These are phyloP conservation scores for Cryphonectria radicalis DNA, from an alignment of 2,329 filamentous ascomycete genomes.

Conservation along the genomic window DNA sequence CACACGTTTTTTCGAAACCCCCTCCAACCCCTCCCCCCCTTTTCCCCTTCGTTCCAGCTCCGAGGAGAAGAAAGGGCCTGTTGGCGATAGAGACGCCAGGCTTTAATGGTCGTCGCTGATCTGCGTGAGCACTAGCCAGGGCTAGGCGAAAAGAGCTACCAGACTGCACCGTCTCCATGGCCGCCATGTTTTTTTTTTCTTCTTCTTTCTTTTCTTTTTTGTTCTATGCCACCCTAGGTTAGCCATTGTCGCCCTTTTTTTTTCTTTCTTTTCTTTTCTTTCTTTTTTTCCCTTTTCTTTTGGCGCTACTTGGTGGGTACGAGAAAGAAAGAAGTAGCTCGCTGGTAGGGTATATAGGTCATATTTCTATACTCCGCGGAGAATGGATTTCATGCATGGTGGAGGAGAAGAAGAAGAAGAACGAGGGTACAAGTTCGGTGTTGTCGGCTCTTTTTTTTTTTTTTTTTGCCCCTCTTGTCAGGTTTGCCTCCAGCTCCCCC, in stretches of 20 bases:
- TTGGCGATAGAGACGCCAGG: background rate
- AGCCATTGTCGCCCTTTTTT: background rate
- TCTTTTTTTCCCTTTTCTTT: no score
- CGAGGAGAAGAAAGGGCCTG: background rate
- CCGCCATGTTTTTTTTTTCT: background rate
- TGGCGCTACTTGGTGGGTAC: background rate
- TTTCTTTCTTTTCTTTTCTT: background rate
- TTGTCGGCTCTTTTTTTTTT: no score
- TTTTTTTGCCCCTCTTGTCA: background rate
- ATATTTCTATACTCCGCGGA: background rate
- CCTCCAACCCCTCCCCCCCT: background rate
- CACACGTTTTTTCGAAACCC: constrained; percentile 17
- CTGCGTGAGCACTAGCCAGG: constrained; percentile 1
- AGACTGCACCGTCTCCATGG: background rate
- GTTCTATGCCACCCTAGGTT: background rate
- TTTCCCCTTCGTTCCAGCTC: constrained; percentile 4
- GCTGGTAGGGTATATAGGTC: no score
- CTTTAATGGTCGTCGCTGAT: background rate
- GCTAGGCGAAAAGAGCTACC: background rate
- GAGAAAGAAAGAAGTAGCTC: no score
- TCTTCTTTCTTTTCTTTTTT: background rate
- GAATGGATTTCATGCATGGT: background rate
- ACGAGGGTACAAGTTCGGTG: no score
- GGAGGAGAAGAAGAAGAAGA: no score
- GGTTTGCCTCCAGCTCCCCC: no score